Evolutionary conservation across 176 grass and related monocot genomes (phyloP), one percentile per base, ranked within the genome.

Genomic region (Rhynchospora breviuscula): DNA sequence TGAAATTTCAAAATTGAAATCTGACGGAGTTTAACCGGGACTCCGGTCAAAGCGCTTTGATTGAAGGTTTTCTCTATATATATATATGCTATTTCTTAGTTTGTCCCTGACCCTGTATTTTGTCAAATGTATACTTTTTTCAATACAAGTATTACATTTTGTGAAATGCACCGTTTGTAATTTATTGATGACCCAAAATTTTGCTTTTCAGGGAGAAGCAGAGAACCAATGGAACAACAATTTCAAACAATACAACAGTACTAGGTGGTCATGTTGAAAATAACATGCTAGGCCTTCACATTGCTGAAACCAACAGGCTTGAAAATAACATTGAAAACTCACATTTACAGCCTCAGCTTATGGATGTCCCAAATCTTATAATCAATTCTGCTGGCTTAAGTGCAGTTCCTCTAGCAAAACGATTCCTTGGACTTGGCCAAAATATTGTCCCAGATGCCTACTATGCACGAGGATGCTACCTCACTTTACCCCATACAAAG

Each of bases 311-410:
- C 53, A 90, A 89, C 76, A 81, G 78, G 17, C 83, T 98, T 45
- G 78, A 90, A 62, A 89, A 87, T 68, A 83, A 63, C 68, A 62
- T 63, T 63, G 49, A 29, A 45, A 86, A 84, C 21, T 82, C 78
- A 81, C 85, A 47, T 86, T 63, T 89, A 57, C 61, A 4, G 10
- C 85, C 86, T 81, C 89, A 93, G 60, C 75, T 98, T 90, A 80
- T 91, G 82, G 85, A 93, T 84, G 82, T 66, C 87, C 92, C 95
- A 0, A 95, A 90, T 46, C 85, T 95, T 84, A 57, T 98, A 79
- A 90, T 98, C 86, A 95, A 95, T 82, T 88, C 95, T 69, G 89
- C 95, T 83, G 95, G 95, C 63, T 85, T 98, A 60, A 89, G 95
- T 89, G 95, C 92, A n/a, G 22, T 95, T 91, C 91, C 92, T 84